Percentiles rank a stretch among this genome's conserved stretches.
Evolutionary conservation across 2,329 filamentous ascomycete species (phyloP).

Genomic region (Phaeosphaeriaceae sp.): DNA sequence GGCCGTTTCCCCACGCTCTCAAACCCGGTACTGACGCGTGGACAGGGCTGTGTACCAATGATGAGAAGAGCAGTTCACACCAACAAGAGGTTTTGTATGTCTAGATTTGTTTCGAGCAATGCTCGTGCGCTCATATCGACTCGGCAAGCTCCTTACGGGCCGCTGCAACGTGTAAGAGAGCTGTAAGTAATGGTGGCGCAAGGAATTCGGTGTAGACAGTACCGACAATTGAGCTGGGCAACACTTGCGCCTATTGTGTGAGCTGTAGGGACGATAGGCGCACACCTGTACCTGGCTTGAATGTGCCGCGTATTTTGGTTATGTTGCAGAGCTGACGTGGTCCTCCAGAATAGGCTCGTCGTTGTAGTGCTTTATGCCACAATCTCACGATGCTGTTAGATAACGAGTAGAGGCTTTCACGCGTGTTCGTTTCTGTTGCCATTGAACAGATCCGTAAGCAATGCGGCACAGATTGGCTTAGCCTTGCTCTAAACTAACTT

Average conservation of each 20-base stretch:
- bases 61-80: neutral
- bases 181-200: neutral
- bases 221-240: neutral
- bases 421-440: neutral
- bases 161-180: neutral
- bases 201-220: neutral
- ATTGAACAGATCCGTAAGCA: constrained; percentile 1
- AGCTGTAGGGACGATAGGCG: neutral
- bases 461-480: neutral
- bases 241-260: neutral
- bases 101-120: neutral
- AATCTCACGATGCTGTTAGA: constrained; percentile 3
- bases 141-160: neutral
- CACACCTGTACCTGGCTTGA: neutral
- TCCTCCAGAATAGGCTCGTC: neutral
- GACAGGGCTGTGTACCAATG: constrained; percentile 1
- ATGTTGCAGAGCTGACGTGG: neutral
- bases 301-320: neutral
- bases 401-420: neutral
- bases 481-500: neutral
- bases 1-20: neutral
- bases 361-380: neutral
- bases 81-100: constrained; percentile 4
- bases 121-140: constrained; percentile 1
- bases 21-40: constrained; percentile 3